Base-by-base conservation (phyloP, 306 rosid genomes). In the Fagus sylvatica region DNA sequence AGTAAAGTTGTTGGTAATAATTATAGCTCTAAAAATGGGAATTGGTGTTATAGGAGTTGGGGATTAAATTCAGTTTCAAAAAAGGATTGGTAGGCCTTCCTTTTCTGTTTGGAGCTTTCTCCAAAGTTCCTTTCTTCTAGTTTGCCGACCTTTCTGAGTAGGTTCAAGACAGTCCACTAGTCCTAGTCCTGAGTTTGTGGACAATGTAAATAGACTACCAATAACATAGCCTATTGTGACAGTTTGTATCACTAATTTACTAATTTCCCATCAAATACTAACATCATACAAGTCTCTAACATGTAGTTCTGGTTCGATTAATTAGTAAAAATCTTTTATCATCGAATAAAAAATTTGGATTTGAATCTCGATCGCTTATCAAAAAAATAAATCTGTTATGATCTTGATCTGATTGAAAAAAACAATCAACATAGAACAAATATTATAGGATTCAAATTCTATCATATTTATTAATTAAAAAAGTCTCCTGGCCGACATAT, bases 191-290 rank as follows among this genome's bases (percentile, higher is more conserved):
- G 34, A 84, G 74, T 74, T 40, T 49, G 34, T 76, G 56, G 80
- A 51, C 72, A 88, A 79, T 82, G 84, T 79, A 79, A 88, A 71
- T 57, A 68, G 83, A 71, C 28, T 78, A 76, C 2, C 66, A 54
- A 70, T 22, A 74, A 61, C 78, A 80, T 66, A 55, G 54, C 69
- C 76, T 2, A 10, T 46, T 12, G 51, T 46, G 11, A 66, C 48
- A 1, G 13, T 39, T 66, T n/a, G 67, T 32, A 75, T 43, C 72
- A 54, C 48, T 41, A 69, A 71, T 71, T 74, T 61, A 34, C 68
- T 10, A 46, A 8, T 46, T 46, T 46, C 74, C 17, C 37, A 51
- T 9, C 32, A 81, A 69, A 78, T 81, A 79, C 71, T 74, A 46
- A 46, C 54, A 43, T 53, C 40, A 78, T 37, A 61, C 81, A 53